Conservation (phyloP, 352 stramenopile species). For the Globisporangium barbulae region DNA sequence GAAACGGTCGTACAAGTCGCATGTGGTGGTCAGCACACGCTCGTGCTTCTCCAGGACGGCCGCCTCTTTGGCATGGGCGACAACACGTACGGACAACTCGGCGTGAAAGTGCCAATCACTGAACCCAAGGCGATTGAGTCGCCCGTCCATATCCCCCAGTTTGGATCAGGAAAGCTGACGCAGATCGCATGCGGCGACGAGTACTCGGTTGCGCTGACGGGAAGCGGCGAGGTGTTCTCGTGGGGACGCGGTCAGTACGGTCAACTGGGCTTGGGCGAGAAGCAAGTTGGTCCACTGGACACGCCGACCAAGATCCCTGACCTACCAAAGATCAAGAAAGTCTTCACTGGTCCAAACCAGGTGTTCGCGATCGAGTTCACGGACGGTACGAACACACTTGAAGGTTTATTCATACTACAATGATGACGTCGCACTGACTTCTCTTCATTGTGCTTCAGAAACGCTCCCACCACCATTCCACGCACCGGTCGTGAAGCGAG, state of each 20-base stretch:
- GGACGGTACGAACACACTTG: slow-evolving; percentile 33
- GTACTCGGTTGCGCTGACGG: slow-evolving; percentile 60
- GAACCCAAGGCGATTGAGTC: slow-evolving; percentile 36
- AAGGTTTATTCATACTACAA: neutral
- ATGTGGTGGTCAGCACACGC: slow-evolving; percentile 68
- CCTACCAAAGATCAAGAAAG: slow-evolving; percentile 56
- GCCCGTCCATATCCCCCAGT: slow-evolving; percentile 28
- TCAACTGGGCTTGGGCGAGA: slow-evolving; percentile 55
- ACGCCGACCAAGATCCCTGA: slow-evolving; percentile 51
- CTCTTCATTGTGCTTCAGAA: slow-evolving; percentile 23
- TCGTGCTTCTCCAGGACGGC: slow-evolving; percentile 59
- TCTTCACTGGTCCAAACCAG: slow-evolving; percentile 68
- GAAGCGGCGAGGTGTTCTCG: slow-evolving; percentile 53
- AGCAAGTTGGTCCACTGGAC: slow-evolving; percentile 28
- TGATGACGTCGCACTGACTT: neutral
- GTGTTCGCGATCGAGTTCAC: slow-evolving; percentile 79
- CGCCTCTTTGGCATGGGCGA: slow-evolving; percentile 68
- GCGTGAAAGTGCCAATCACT: slow-evolving; percentile 26
- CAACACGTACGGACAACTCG: slow-evolving; percentile 72
- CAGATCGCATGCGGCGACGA: slow-evolving; percentile 59
- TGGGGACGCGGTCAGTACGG: slow-evolving; percentile 72
- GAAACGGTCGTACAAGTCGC: slow-evolving; percentile 50
- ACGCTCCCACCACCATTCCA: slow-evolving; percentile 43
- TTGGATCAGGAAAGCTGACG: slow-evolving; percentile 28
- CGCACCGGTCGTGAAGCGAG: neutral